Percentiles rank a stretch among this genome's conserved stretches.
Evolutionary conservation across 1,284 basidiomycete genomes (phyloP).

Genomic region (Afroboletus lepidellus): DNA sequence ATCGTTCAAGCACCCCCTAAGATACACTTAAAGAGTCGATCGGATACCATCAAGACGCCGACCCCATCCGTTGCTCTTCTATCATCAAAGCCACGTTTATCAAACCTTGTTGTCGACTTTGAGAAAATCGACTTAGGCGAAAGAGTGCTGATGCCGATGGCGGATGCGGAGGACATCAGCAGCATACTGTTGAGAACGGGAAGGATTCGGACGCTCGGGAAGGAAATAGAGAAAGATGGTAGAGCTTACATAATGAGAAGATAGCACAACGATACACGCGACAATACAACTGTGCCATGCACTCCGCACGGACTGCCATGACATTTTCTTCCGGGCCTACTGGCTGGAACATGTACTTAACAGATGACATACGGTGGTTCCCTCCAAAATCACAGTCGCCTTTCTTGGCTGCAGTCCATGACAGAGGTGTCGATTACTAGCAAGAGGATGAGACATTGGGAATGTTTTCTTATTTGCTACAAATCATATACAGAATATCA

Average conservation of each 20-base stretch:
- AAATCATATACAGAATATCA: neutral
- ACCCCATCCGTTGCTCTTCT: neutral
- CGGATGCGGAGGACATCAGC: constrained; percentile 11
- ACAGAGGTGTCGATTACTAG: too few relatives aligned
- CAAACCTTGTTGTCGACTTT: constrained; percentile 21
- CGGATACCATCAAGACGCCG: neutral
- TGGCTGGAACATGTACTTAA: too few relatives aligned
- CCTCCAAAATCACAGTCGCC: too few relatives aligned
- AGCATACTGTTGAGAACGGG: constrained; percentile 29
- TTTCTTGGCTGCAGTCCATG: too few relatives aligned
- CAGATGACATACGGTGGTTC: too few relatives aligned
- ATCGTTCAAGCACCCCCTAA: neutral
- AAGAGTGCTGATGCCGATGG: constrained; percentile 2
- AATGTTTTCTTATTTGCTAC: too few relatives aligned
- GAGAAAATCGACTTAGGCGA: constrained; percentile 7
- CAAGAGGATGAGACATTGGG: too few relatives aligned
- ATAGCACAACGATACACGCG: neutral
- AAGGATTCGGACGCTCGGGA: constrained; percentile 25
- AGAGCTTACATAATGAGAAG: constrained; percentile 16
- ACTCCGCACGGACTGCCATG: too few relatives aligned
- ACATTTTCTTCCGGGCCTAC: too few relatives aligned
- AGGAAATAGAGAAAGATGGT: constrained; percentile 20
- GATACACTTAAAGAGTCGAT: neutral
- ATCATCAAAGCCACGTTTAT: constrained; percentile 18
- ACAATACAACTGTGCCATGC: too few relatives aligned